Conservation (phyloP, 345 rosid species). For the Populus simonii region DNA sequence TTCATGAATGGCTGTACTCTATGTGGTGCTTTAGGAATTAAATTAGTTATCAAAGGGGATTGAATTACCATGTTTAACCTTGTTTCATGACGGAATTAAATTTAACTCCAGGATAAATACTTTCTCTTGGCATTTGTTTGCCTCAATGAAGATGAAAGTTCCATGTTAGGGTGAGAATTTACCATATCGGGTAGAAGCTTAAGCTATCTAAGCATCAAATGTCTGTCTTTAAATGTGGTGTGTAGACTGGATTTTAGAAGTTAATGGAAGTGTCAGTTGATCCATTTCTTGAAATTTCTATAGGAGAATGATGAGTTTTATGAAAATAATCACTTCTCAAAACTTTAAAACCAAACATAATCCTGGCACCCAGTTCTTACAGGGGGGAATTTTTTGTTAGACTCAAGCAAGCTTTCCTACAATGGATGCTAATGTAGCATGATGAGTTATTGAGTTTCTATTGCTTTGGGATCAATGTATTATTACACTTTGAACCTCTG, state of each 20-base stretch:
- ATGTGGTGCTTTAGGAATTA: not conserved
- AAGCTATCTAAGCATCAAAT: not conserved
- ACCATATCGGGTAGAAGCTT: not conserved
- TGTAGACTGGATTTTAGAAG: not conserved
- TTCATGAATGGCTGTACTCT: not conserved
- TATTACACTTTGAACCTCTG: not conserved
- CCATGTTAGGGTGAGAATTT: not conserved
- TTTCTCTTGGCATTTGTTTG: not conserved
- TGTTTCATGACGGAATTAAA: not conserved
- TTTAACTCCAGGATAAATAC: not conserved
- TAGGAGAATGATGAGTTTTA: not conserved
- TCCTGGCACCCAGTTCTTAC: not conserved
- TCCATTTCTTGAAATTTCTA: not conserved
- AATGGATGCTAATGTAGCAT: not conserved
- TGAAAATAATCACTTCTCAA: not conserved
- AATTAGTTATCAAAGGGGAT: not conserved
- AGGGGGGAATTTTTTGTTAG: not conserved
- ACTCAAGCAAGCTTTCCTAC: not conserved
- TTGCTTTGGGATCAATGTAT: not conserved
- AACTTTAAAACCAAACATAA: not conserved
- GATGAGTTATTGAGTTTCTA: not conserved
- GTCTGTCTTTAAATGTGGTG: not conserved
- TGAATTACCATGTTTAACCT: not conserved
- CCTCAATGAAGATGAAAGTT: not conserved
- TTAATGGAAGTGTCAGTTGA: not conserved